Base-by-base conservation (phyloP, 208 protist genomes). In the Naegleria fowleri region DNA sequence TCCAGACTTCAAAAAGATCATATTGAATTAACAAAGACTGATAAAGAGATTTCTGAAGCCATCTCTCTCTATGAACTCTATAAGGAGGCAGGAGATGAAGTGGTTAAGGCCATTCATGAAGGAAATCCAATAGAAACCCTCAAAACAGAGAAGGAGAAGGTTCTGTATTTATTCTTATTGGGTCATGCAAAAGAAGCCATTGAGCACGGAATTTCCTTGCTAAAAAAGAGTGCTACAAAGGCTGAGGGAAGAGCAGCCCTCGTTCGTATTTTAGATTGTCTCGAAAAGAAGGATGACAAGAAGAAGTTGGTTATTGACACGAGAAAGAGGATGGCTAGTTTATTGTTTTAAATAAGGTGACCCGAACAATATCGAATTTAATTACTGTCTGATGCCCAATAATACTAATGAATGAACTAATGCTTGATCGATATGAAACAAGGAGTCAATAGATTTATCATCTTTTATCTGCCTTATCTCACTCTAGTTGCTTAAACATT, bases 271-370 rank as follows among this genome's bases (percentile, higher is more conserved):
- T 79, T 79, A 33, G 25, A 79, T 13, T 29, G 16, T 29, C 25
- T 79, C 6, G 67, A 79, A 36, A 29, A 79, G 7, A 25, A 79
- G 9, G 29, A 29, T 9, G 29, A 25, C 19, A 79, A 79, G 25
- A 79, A 79, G 67, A 79, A 79, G 25, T 33, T 79, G 0, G 29
- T 79, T 9, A 36, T 7, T 0, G 67, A 79, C n/a, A 79, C 67
- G n/a, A 79, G 67, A 79, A 79, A 79, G 67, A 79, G 67, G n/a
- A 79, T 79, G 67, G 67, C 67, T 2, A 79, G 29, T 33, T 79
- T 79, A 9, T 79, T 79, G 36, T 79, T 36, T 25, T 79, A 76
- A 76, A 58, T 58, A 48, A 48, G 43, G 43, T 48, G 7, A 7
- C 43, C 43, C 43, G 43, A 48, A 1, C 43, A 48, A 48, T 48